Base-by-base conservation (phyloP, 257 asterid genomes). In the Sherardia arvensis region DNA sequence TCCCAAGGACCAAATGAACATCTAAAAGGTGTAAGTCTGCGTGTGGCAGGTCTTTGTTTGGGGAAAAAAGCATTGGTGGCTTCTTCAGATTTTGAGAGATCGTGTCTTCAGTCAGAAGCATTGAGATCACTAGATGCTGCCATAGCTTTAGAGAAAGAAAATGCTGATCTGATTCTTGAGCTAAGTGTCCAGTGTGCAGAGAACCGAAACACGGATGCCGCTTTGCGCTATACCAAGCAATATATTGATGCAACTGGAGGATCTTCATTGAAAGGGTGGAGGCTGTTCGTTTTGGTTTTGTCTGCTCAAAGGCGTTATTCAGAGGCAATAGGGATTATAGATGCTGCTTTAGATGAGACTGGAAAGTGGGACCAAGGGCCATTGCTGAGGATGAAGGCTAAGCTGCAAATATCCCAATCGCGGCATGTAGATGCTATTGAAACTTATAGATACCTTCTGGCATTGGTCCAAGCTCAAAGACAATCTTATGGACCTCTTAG, bases 311-410 rank as follows among this genome's bases (percentile, higher is more conserved):
- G 79, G 60, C 86, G 92, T 57, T 85, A 82, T 78, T 68, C 83
- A 14, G 94, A 93, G 82, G 97, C 99, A 29, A 94, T 85, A 74
- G 95, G 83, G 74, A 92, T 93, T 38, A 87, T 74, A 49, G 96
- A 85, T 76, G 97, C 96, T 25, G 99, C 99, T 26, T 83, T 93
- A 66, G 97, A 93, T 70, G 97, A 90, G 85, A 93, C 96, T 18
- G 77, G 87, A 15, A 87, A 82, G 69, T 93, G 99, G 99, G 96
- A 93, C 68, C 99, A 93, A 78, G 97, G 94, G 45, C 87, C 95
- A 34, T 81, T 93, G 56, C 94, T 93, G 40, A 77, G 94, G 75
- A 79, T 81, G 87, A 93, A 90, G 67, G 99, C 97, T 57, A 86
- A 85, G 79, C 85, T 93, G 63, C 91, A 90, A 77, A 72, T 76